These are phyloP conservation scores for Cadophora sp. DNA, from an alignment of 2,329 filamentous ascomycete species.

Conservation along the genomic window DNA sequence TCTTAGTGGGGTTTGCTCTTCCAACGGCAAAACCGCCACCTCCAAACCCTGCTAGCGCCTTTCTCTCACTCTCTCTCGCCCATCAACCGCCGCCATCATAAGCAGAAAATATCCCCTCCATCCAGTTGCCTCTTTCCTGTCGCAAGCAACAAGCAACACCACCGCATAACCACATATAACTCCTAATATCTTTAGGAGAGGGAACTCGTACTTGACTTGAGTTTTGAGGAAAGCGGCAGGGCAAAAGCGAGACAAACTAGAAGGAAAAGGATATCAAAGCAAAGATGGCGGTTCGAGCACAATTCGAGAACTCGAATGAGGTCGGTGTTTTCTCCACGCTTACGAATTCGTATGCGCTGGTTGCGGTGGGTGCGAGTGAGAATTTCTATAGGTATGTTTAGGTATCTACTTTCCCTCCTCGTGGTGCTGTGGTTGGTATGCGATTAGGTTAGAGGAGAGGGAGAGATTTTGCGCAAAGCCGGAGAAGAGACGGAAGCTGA, in stretches of 20 bases:
- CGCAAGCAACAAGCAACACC: not conserved
- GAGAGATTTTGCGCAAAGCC: not conserved
- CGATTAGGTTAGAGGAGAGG: not conserved
- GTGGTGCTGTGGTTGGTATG: not conserved
- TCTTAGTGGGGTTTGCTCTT: slow-evolving; percentile 1
- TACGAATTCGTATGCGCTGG: slow-evolving; percentile 95
- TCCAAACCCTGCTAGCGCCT: slow-evolving; percentile 7
- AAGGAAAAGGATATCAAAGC: not conserved
- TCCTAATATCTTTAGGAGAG: not conserved
- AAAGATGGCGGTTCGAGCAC: slow-evolving; percentile 71
- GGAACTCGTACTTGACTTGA: not conserved
- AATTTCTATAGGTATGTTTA: slow-evolving; percentile 87
- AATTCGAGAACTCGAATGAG: slow-evolving; percentile 94
- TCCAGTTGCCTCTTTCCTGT: not conserved
- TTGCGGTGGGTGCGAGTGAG: slow-evolving; percentile 93
- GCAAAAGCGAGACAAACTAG: too few species aligned
- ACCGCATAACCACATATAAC: not conserved
- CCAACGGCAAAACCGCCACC: not conserved
- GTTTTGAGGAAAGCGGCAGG: too few species aligned
- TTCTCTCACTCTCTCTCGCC: not conserved
- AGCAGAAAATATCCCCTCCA: slow-evolving; percentile 1
- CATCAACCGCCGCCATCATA: slow-evolving; percentile 7
- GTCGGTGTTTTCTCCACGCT: slow-evolving; percentile 96
- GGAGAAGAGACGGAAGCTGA: slow-evolving; percentile 20
- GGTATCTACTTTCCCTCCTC: not conserved